Evolutionary conservation across 176 grass and related monocot species (phyloP).

Genomic region (Triticum dicoccoides): DNA sequence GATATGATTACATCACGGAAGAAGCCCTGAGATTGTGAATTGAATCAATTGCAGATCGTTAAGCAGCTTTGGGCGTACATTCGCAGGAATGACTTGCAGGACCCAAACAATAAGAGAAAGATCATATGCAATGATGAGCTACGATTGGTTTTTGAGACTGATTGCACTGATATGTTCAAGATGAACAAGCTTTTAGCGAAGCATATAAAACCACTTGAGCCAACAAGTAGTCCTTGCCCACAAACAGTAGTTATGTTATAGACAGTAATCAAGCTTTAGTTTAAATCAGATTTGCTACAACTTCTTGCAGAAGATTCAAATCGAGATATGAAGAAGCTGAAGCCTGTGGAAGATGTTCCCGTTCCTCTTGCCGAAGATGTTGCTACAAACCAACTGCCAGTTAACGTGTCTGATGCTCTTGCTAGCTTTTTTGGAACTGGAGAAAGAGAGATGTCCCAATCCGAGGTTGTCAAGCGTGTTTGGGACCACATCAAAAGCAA

Average conservation of each 20-base stretch:
- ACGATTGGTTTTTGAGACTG: conserved; percentile 86
- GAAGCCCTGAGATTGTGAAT: conserved; percentile 7
- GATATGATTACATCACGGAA: conserved; percentile 5
- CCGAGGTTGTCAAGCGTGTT: conserved; percentile 71
- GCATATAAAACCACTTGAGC: conserved; percentile 72
- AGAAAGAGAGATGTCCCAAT: conserved; percentile 78
- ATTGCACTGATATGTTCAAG: conserved; percentile 92
- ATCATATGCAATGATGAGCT: conserved; percentile 95
- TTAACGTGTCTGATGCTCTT: conserved; percentile 76
- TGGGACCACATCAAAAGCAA: conserved; percentile 98
- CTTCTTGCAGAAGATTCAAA: conserved; percentile 67
- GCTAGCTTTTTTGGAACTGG: conserved; percentile 76
- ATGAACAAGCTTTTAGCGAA: conserved; percentile 91
- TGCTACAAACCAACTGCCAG: conserved; percentile 35
- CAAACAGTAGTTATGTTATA: background rate
- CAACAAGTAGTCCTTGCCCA: conserved; percentile 46
- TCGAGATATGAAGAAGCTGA: conserved; percentile 64
- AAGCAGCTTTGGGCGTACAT: conserved; percentile 96
- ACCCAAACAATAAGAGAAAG: conserved; percentile 94
- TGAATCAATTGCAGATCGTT: conserved; percentile 60
- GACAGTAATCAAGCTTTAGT: background rate
- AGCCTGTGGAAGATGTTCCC: conserved; percentile 39
- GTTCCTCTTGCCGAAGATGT: conserved; percentile 48
- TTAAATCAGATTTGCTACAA: conserved; percentile 22
- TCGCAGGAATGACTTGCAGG: conserved; percentile 83